Evolutionary conservation across 805 yeast genomes (phyloP), one percentile per base, ranked within the genome.

Genomic region (Candida chauliodis): DNA sequence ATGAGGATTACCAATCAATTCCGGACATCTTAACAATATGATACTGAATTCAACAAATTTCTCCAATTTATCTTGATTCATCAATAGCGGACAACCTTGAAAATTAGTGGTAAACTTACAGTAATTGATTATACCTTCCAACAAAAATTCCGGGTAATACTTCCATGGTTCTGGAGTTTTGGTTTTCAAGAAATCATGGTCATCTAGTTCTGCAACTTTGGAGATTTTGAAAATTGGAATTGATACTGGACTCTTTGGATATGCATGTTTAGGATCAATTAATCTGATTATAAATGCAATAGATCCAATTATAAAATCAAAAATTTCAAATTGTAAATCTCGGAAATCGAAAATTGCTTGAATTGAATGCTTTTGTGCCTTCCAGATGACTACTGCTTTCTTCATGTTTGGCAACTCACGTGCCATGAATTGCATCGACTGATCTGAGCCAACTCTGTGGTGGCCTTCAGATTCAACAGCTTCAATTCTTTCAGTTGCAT

Each of bases 1-100:
- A 65, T 93, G 96, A 0, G 99, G 99, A 53, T 93, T 93, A 38
- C 93, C 86, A 36, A 93, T 71, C 25, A 85, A 56, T 55, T 85
- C 93, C 2, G 93, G 90, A 55, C 93, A 84, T 57, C 96, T 78
- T 53, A 93, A 64, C 41, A 90, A 72, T 1, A 81, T 73, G 13
- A 89, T 80, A 0, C 82, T 70, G 56, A 88, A 81, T 46, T 86
- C 89, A 31, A 86, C 76, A 46, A 85, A 76, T 5, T 70, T 62
- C 23, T 67, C 61, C 36, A 83, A 56, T 48, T 83, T 76, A 11
- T 69, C 69, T 34, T 69, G 58, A 46, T 74, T 79, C 26, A 61
- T 59, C 20, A 75, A 62, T 64, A 84, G 56, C 43, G 87, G 84
- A 56, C 77, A 75, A 36, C 72, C 63, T 50, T 72, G 57, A 58